Conservation (phyloP, 768 basidiomycete genomes). For the Dentipellis fragilis region DNA sequence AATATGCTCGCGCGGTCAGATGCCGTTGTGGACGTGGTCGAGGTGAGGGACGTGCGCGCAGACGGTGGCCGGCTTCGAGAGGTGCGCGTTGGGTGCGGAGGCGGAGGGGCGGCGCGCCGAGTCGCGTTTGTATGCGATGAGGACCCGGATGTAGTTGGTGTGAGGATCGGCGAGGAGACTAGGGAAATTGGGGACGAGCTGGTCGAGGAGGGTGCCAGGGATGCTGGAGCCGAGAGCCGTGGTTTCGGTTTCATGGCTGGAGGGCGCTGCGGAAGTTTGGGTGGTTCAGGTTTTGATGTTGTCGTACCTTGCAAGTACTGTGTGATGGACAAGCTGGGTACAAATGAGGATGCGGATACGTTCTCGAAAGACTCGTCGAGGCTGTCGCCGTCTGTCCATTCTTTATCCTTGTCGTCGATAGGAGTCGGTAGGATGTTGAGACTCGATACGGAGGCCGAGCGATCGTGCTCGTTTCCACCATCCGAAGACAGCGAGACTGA, state of each 20-base stretch:
- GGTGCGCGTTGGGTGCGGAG: neutral
- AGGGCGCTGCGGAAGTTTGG: constrained; percentile 12
- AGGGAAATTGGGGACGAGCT: constrained; percentile 2
- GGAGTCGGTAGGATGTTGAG: neutral
- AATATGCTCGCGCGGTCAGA: neutral
- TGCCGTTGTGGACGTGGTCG: neutral
- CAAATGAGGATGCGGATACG: constrained; percentile 38
- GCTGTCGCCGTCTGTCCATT: constrained; percentile 35
- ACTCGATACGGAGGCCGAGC: constrained; percentile 23
- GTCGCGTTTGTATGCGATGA: constrained; percentile 37
- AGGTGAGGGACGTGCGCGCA: neutral
- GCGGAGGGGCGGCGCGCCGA: constrained; percentile 16
- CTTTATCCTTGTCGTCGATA: constrained; percentile 33
- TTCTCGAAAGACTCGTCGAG: constrained; percentile 62
- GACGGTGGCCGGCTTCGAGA: neutral
- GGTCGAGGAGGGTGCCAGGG: constrained; percentile 14
- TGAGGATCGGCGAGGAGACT: neutral
- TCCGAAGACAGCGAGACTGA: constrained; percentile 71
- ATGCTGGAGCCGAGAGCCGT: constrained; percentile 22
- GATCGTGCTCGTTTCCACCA: constrained; percentile 17
- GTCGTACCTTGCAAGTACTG: constrained; percentile 20
- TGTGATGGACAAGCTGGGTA: constrained; percentile 35
- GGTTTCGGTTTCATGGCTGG: constrained; percentile 18
- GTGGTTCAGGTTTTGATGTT: constrained; percentile 15
- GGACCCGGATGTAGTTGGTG: constrained; percentile 40